Conservation (phyloP, 805 yeast species). For the Citeromyces nyonsensis region DNA sequence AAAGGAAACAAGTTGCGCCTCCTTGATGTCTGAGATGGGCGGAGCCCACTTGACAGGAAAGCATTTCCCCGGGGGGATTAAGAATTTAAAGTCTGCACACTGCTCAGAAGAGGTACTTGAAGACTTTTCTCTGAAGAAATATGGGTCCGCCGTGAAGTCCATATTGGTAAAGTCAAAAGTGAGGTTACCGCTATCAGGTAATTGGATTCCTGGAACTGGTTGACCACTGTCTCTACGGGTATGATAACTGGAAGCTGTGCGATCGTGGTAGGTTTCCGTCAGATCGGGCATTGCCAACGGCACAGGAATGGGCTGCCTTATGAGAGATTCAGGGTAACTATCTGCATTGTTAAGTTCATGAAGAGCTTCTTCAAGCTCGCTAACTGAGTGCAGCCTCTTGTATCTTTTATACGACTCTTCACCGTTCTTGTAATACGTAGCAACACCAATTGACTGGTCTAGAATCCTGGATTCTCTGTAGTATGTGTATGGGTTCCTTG, state of each 20-base stretch:
- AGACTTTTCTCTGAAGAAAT: too few species aligned
- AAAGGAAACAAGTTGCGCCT: neutral
- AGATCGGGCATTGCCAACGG: neutral
- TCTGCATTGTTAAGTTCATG: neutral
- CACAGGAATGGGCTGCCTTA: neutral
- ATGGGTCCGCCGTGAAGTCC: too few species aligned
- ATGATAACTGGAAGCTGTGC: too few species aligned
- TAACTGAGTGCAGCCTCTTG: conserved; percentile 6
- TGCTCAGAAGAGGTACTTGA: too few species aligned
- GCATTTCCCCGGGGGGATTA: too few species aligned
- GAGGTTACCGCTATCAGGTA: too few species aligned
- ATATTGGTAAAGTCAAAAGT: too few species aligned
- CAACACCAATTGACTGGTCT: conserved; percentile 26
- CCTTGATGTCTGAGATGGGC: neutral
- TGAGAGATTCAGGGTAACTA: neutral
- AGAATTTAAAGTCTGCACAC: too few species aligned
- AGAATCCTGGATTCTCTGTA: conserved; percentile 7
- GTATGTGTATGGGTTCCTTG: conserved; percentile 1
- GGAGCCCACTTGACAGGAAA: too few species aligned
- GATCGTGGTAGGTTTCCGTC: neutral
- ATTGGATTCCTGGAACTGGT: too few species aligned
- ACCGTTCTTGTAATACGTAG: conserved; percentile 21
- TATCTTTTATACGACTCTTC: conserved; percentile 15
- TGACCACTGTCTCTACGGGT: too few species aligned
- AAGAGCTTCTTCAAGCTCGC: conserved; percentile 3